A percentile compares a stretch with the other conserved stretches of the same genome.
These are phyloP conservation scores for Fragaria ananassa DNA, from an alignment of 306 rosid genomes.

Conservation along the genomic window DNA sequence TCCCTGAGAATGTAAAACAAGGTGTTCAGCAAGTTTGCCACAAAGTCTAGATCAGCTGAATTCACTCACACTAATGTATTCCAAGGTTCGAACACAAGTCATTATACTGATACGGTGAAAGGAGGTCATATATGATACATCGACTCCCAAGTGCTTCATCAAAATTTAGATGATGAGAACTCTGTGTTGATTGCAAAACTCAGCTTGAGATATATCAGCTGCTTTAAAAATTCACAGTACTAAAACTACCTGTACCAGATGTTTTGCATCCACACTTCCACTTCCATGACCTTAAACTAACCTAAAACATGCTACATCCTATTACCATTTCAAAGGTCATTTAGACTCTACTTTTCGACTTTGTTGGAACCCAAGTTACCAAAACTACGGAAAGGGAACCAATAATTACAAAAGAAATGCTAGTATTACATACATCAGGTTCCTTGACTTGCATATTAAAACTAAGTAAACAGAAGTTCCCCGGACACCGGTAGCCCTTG, in stretches of 20 bases:
- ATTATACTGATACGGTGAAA: not conserved
- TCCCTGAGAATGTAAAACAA: not conserved
- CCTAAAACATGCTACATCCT: not conserved
- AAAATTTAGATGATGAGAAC: not conserved
- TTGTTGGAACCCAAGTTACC: slow-evolving; percentile 14
- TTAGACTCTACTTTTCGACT: not conserved
- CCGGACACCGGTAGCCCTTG: slow-evolving; percentile 22
- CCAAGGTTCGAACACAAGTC: not conserved
- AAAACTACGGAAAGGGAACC: slow-evolving; percentile 22
- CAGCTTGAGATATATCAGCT: not conserved
- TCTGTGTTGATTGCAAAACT: not conserved
- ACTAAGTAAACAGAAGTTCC: slow-evolving; percentile 10
- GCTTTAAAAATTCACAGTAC: not conserved
- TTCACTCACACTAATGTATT: not conserved
- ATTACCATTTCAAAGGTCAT: not conserved
- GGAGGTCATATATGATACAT: not conserved
- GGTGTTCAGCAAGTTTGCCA: not conserved
- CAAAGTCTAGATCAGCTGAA: not conserved
- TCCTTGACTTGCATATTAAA: slow-evolving; percentile 19
- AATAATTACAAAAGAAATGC: slow-evolving; percentile 21
- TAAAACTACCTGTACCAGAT: not conserved
- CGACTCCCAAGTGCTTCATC: not conserved
- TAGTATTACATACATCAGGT: slow-evolving; percentile 22
- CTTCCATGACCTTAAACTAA: not conserved
- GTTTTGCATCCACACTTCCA: not conserved